Evolutionary conservation across 2,329 filamentous ascomycete species (phyloP), one percentile per base, ranked within the genome.

Genomic region (Fusarium sp.): DNA sequence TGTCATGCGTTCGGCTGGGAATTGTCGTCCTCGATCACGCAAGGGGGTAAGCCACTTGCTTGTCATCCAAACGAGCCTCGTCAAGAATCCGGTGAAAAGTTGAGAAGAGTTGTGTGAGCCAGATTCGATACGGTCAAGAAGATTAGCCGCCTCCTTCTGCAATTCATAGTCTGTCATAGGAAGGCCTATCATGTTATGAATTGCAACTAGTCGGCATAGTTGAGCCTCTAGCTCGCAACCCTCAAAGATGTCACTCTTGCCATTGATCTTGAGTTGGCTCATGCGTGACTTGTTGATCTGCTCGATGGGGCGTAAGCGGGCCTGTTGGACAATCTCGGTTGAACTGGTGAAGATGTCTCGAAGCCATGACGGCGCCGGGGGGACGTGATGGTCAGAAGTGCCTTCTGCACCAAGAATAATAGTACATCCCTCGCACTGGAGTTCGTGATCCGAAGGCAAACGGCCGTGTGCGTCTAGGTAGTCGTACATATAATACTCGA

Each of bases 211-310:
- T 5, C 67, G 60, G 33, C 29, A 66, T 35, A 16, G 47, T n/a
- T 60, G 65, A 2, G 79, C 63, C n/a, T 68, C 63, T 10, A 57
- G 38, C 56, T 79, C 78, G 40, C 78, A 79, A 14, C 47, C 45
- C 13, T 75, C 74, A 27, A 79, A 79, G 6, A 79, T 76, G 22
- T 70, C 65, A 2, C 59, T 33, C 40, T 79, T 78, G 11, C 77
- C 76, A 7, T 74, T 74, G 20, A 79, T 77, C 9, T 59, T 68
- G 5, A 79, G 67, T 13, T 69, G 65, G 4, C 66, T 77, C 16
- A 77, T 57, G 6, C 76, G 66, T 2, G 61, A 22, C 50, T 75
- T 74, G 6, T 69, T 54, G 9, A 68, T 45, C 27, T 68, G 60
- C 16, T 70, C 66, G 64, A 77, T 76, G 1, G 77, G 75, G 11